Evolutionary conservation across 371 early-diverging fungal genomes (phyloP).

Genomic region (Mortierella sp.): DNA sequence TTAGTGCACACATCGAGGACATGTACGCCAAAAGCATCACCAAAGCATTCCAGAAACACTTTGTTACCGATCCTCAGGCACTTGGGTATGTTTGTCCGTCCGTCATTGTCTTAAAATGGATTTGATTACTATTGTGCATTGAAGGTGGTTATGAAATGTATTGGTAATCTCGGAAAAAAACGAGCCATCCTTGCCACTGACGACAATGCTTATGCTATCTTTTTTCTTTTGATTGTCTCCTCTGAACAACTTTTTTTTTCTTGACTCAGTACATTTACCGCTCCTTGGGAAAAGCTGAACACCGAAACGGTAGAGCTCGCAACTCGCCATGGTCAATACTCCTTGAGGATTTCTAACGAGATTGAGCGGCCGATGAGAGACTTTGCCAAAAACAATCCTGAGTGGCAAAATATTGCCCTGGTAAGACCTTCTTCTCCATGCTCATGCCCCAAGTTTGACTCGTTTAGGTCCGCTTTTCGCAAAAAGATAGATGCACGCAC

Average conservation of each 20-base stretch:
- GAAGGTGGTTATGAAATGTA: not conserved
- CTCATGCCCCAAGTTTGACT: not conserved
- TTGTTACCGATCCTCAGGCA: constrained; percentile 62
- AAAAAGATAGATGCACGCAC: not conserved
- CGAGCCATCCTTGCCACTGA: constrained; percentile 10
- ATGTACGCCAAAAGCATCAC: constrained; percentile 65
- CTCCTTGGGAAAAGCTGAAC: constrained; percentile 63
- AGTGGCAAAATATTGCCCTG: constrained; percentile 47
- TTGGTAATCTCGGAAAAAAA: not conserved
- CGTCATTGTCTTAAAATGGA: not conserved
- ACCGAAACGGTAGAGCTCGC: constrained; percentile 62
- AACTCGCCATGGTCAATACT: constrained; percentile 61
- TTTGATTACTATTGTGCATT: not conserved
- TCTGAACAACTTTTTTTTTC: not conserved
- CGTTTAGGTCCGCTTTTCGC: not conserved
- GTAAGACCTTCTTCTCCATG: constrained; percentile 19
- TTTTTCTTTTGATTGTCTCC: constrained; percentile 14
- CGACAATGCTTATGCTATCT: constrained; percentile 22
- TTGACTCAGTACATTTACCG: constrained; percentile 36
- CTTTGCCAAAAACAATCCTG: constrained; percentile 28
- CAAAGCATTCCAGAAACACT: constrained; percentile 64
- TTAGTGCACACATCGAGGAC: constrained; percentile 67
- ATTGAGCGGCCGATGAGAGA: constrained; percentile 63
- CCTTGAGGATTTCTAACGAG: constrained; percentile 61
- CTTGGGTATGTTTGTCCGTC: constrained; percentile 59